phyloP scores from a whole-genome alignment of 345 rosid genomes.

The Citrus hindsii region DNA sequence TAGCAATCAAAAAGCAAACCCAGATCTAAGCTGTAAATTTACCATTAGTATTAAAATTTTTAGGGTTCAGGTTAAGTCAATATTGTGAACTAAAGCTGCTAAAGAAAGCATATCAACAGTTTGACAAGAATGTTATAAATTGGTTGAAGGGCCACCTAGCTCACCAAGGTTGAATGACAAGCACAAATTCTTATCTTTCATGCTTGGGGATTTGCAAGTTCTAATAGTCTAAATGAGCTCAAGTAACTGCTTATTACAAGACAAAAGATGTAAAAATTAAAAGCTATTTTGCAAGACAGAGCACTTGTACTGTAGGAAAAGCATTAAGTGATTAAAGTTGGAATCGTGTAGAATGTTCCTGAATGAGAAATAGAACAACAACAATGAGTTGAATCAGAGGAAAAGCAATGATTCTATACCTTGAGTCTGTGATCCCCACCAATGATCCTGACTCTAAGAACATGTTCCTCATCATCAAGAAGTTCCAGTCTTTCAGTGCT shows the following conservation, averaged over 20 bases:
- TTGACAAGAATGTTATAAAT: neutral
- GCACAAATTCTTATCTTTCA: neutral
- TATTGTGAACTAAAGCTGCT: neutral
- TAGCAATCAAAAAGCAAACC: neutral
- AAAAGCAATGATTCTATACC: slow-evolving; percentile 28
- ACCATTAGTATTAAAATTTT: neutral
- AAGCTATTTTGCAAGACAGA: neutral
- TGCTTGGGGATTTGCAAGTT: neutral
- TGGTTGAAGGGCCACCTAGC: neutral
- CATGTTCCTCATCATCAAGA: slow-evolving; percentile 74
- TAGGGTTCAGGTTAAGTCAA: neutral
- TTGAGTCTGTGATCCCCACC: slow-evolving; percentile 87
- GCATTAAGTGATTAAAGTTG: neutral
- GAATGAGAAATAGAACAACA: neutral
- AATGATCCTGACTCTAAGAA: slow-evolving; percentile 64
- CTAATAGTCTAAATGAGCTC: neutral
- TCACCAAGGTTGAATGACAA: neutral
- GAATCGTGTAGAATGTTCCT: neutral
- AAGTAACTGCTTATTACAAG: neutral
- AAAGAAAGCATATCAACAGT: neutral
- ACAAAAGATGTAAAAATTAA: slow-evolving; percentile 7
- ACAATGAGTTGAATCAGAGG: neutral
- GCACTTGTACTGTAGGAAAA: neutral
- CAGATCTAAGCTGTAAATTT: neutral
- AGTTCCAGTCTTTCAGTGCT: slow-evolving; percentile 79